Percentiles rank a stretch among this genome's conserved stretches.
phyloP scores from a whole-genome alignment of 106 monocot species.

The Dioscorea dumetorum region DNA sequence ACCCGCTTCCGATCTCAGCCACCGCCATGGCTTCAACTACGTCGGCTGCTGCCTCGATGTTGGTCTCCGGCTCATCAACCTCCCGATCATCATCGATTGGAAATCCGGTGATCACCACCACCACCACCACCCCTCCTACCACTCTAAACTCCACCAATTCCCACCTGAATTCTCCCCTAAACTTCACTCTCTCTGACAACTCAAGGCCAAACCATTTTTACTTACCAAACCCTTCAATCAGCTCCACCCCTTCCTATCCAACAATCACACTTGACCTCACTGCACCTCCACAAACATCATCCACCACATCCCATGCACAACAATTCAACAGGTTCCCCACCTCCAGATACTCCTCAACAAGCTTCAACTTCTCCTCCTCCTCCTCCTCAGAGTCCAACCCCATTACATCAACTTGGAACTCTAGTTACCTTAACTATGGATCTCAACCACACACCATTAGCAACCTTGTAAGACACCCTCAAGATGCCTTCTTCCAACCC shows the following conservation, averaged over 20 bases:
- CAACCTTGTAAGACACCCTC: slow-evolving; percentile 1
- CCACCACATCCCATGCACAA: slow-evolving; percentile 6
- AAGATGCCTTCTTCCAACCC: slow-evolving; percentile 18
- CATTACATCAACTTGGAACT: slow-evolving; percentile 20
- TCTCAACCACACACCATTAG: slow-evolving; percentile 10
- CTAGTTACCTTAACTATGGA: slow-evolving; percentile 25
- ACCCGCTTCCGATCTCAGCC: slow-evolving; percentile 58
- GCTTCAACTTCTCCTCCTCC: slow-evolving; percentile 48
- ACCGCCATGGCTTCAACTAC: slow-evolving; percentile 88
- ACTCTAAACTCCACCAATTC: not conserved
- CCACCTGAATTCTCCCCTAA: slow-evolving; percentile 20
- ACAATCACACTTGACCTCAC: slow-evolving; percentile 96
- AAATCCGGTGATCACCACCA: not conserved
- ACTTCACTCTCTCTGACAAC: slow-evolving; percentile 20
- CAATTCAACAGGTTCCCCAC: slow-evolving; percentile 9
- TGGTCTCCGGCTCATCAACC: slow-evolving; percentile 50
- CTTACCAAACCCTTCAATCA: slow-evolving; percentile 43
- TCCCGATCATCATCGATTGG: slow-evolving; percentile 9
- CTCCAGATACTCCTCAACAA: slow-evolving; percentile 24
- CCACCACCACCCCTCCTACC: not conserved
- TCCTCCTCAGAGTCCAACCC: slow-evolving; percentile 20
- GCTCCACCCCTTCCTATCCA: slow-evolving; percentile 42
- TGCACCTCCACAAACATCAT: slow-evolving; percentile 17
- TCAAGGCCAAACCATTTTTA: slow-evolving; percentile 28
- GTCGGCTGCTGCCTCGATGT: slow-evolving; percentile 75